These are phyloP conservation scores for Thraustochytrium striatum DNA, from an alignment of 352 stramenopile genomes.

Conservation along the genomic window DNA sequence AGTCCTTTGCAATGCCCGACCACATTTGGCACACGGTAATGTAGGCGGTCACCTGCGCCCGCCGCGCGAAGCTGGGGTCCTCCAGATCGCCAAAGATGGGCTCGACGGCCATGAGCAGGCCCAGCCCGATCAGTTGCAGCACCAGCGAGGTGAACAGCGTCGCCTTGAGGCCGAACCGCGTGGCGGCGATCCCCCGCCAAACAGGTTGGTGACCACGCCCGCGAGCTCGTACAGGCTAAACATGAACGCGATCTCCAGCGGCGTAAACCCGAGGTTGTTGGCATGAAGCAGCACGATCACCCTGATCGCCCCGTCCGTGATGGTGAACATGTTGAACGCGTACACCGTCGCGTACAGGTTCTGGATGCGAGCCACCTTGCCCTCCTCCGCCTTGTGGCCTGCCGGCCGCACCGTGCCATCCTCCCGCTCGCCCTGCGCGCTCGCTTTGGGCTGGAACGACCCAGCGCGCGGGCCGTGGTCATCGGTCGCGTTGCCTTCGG, in stretches of 20 bases:
- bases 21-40: slow-evolving; percentile 71
- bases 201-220: slow-evolving; percentile 67
- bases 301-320: slow-evolving; percentile 69
- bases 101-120: slow-evolving; percentile 62
- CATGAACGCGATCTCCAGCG: slow-evolving; percentile 66
- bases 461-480: neutral
- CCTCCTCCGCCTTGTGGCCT: neutral
- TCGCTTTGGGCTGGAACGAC: neutral
- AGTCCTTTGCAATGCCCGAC: slow-evolving; percentile 67
- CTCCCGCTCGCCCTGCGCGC: neutral
- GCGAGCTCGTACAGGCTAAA: slow-evolving; percentile 70
- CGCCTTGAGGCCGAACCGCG: slow-evolving; percentile 63
- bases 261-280: slow-evolving; percentile 67
- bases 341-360: slow-evolving; percentile 52
- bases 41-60: slow-evolving; percentile 60
- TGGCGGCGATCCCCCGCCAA: slow-evolving; percentile 64
- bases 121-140: slow-evolving; percentile 63
- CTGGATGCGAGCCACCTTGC: neutral
- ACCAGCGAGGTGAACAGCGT: slow-evolving; percentile 62
- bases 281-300: slow-evolving; percentile 70
- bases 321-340: slow-evolving; percentile 67
- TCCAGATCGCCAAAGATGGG: slow-evolving; percentile 46
- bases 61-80: neutral
- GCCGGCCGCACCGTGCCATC: neutral
- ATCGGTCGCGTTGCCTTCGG: neutral